A percentile compares a stretch with the other conserved stretches of the same genome.
Evolutionary conservation across 2,329 filamentous ascomycete species (phyloP).

Genomic region (Pseudogymnoascus sp.): DNA sequence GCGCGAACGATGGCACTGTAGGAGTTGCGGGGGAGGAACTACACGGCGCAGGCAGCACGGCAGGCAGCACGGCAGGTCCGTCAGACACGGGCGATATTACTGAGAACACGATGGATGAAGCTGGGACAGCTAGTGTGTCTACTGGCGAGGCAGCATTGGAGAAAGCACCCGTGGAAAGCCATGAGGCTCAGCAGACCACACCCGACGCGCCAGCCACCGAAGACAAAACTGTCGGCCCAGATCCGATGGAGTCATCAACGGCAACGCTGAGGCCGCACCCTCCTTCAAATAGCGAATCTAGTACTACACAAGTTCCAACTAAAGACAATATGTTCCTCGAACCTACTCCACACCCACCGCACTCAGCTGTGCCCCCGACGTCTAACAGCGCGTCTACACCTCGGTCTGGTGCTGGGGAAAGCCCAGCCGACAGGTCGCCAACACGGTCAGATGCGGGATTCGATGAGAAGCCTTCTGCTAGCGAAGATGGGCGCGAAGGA

Average conservation of each 20-base stretch:
- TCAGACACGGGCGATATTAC: not conserved
- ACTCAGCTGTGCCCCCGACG: constrained; percentile 32
- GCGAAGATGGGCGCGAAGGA: constrained; percentile 57
- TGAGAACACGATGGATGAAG: not conserved
- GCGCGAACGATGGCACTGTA: not conserved
- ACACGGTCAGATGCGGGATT: constrained; percentile 46
- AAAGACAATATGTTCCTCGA: constrained; percentile 36
- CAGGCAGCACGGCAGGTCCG: constrained; percentile 3
- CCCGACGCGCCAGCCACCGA: not conserved
- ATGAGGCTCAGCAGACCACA: not conserved
- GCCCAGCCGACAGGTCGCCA: constrained; percentile 37
- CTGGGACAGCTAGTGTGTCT: not conserved
- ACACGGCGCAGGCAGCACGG: not conserved
- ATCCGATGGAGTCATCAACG: constrained; percentile 29
- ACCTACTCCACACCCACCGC: constrained; percentile 38
- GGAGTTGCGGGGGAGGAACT: not conserved
- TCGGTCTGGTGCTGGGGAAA: constrained; percentile 29
- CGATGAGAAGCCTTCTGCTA: constrained; percentile 48
- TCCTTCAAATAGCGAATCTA: constrained; percentile 3
- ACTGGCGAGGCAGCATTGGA: not conserved
- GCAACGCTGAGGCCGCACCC: constrained; percentile 27
- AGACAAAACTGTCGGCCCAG: constrained; percentile 12
- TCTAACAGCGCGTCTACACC: constrained; percentile 29
- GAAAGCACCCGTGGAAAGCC: not conserved
- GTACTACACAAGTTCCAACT: constrained; percentile 15